Evolutionary conservation across 2,329 filamentous ascomycete genomes (phyloP), one percentile per base, ranked within the genome.

Genomic region (Cytospora leucostoma): DNA sequence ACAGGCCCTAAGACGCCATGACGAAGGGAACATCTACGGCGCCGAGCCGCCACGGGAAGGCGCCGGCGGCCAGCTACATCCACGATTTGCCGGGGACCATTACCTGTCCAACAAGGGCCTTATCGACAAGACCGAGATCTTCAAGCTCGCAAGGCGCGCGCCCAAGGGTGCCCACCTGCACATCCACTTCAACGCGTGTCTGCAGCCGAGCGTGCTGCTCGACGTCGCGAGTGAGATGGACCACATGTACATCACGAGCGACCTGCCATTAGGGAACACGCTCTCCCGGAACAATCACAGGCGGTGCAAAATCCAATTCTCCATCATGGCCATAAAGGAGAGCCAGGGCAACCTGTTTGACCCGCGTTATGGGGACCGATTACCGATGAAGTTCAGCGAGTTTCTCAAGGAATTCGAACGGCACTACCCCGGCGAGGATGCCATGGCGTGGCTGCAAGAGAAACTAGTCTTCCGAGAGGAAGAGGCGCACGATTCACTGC

Each of bases 131-230:
- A 90, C 88, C 10, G 74, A 77, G 51, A 70, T 92, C 15, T 85
- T 87, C 68, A 68, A 78, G 34, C 80, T 89, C 33, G 83, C 86
- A 7, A 77, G 76, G 37, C 71, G 73, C 62, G 83, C 90, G 78
- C 90, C 90, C 50, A 93, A 93, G 73, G 90, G 89, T 2, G 83
- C 83, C 0, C 87, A 92, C 71, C 78, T 92, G 32, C 90, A 93
- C 73, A 83, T 92, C 32, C 90, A 93, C 73, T 92, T 91, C 79
- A 93, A 92, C 72, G 83, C 89, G n/a, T 90, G 89, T 65, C 77
- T 92, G 5, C 77, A 80, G 15, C 88, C 89, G 11, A 73, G 78
- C 2, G 80, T 86, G 6, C 77, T 92, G 21, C 78, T 92, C 13
- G 74, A 77, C 32, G 78, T 79, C 68, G 84, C 78, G 67, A 83